Percentiles rank a stretch among this genome's conserved stretches.
These are phyloP conservation scores for Mycena crocata DNA, from an alignment of 768 basidiomycete genomes.

Conservation along the genomic window DNA sequence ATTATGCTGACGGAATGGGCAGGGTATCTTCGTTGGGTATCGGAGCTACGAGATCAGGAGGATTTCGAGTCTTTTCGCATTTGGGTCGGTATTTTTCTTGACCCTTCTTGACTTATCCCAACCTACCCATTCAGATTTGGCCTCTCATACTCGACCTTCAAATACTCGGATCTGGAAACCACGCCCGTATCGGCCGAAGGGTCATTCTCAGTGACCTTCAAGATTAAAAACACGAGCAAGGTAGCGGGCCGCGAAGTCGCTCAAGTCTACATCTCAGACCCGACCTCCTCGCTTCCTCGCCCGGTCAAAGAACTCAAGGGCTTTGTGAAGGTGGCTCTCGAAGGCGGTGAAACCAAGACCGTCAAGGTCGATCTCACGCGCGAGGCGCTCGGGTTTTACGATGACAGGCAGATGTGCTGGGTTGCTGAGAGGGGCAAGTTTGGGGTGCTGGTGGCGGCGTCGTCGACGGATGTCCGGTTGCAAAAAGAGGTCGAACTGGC, in stretches of 20 bases:
- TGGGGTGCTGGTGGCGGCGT: constrained; percentile 57
- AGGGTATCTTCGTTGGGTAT: constrained; percentile 67
- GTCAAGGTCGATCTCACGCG: constrained; percentile 55
- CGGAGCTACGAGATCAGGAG: constrained; percentile 60
- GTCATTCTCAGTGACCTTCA: constrained; percentile 55
- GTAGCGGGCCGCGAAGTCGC: constrained; percentile 59
- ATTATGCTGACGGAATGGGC: neutral
- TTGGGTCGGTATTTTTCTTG: constrained; percentile 49
- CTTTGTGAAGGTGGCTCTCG: constrained; percentile 59
- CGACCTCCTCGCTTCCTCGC: constrained; percentile 54
- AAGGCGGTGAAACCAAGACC: constrained; percentile 55
- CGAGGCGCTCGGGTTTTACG: constrained; percentile 63
- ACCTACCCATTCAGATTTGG: constrained; percentile 44
- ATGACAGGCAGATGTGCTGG: constrained; percentile 57
- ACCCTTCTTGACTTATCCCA: neutral
- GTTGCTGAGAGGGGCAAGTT: constrained; percentile 62
- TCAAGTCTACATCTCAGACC: constrained; percentile 61
- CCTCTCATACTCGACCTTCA: constrained; percentile 69
- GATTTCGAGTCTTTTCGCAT: constrained; percentile 61
- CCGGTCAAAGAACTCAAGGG: constrained; percentile 60
- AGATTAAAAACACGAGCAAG: constrained; percentile 56
- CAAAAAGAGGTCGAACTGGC: constrained; percentile 47
- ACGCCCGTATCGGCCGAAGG: constrained; percentile 47
- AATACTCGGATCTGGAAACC: constrained; percentile 56
- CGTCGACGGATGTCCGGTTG: constrained; percentile 57